Evolutionary conservation across 2,329 filamentous ascomycete genomes (phyloP).

Genomic region (Ophiocordyceps camponoti-floridani): DNA sequence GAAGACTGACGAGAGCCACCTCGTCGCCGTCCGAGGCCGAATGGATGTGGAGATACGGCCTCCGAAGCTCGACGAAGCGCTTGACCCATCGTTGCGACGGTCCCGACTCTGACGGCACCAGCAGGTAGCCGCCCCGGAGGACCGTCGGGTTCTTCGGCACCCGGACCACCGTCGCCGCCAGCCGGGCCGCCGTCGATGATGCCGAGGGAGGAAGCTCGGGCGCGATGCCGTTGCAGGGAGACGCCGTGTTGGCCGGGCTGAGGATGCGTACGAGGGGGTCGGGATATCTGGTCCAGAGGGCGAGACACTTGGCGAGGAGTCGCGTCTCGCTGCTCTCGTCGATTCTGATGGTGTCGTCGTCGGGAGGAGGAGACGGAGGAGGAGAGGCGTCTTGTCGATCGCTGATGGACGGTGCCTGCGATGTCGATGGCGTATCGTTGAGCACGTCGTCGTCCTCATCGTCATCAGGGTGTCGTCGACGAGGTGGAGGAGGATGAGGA

Average conservation of each 20-base stretch:
- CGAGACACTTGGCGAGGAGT: conserved; percentile 37
- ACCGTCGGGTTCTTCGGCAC: conserved; percentile 67
- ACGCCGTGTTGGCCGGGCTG: conserved; percentile 43
- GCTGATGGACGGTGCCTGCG: conserved; percentile 21
- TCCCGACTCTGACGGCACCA: conserved; percentile 66
- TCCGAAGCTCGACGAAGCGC: conserved; percentile 78
- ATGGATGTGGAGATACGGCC: conserved; percentile 85
- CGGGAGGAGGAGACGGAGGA: not conserved
- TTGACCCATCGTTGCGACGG: conserved; percentile 55
- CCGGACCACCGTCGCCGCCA: conserved; percentile 59
- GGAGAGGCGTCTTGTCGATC: conserved; percentile 6
- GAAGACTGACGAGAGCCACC: conserved; percentile 72
- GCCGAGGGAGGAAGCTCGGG: conserved; percentile 25
- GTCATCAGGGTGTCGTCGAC: not conserved
- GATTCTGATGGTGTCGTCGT: conserved; percentile 4
- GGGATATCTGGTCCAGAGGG: conserved; percentile 45
- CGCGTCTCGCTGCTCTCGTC: conserved; percentile 21
- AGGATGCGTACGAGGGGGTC: conserved; percentile 38
- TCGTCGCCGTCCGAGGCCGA: conserved; percentile 75
- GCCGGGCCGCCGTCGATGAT: conserved; percentile 36
- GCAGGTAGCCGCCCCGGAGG: conserved; percentile 73
- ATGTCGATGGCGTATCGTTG: conserved; percentile 36
- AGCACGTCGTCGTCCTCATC: conserved; percentile 40
- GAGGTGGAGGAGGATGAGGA: too few relatives aligned
- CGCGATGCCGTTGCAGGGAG: conserved; percentile 44